Base-by-base conservation (phyloP, 2,329 filamentous ascomycete genomes). In the Beauveria varroae region DNA sequence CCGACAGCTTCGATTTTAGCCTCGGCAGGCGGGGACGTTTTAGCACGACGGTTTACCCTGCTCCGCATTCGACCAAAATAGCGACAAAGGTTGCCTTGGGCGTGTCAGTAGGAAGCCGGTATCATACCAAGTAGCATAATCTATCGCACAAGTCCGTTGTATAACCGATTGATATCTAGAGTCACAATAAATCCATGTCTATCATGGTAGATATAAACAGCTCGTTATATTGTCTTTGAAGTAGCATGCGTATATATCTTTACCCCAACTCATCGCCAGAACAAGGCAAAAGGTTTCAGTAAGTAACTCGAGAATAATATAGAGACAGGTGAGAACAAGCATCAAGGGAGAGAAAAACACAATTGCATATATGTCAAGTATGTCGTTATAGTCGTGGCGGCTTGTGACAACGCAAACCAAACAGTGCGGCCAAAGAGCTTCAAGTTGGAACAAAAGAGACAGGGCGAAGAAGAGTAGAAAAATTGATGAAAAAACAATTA, bases 311-410 rank as follows among this genome's bases (percentile, higher is more conserved):
- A 59, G 14, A 49, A 24, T 28, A 50, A 34, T 52, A 24, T 43
- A 16, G 7, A 49, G 51, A 51, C 34, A 50, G 34, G 10, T 8
- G 20, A 43, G 37, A 57, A 58, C 10, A 43, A 34, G 16, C 5
- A 16, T 10, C 22, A 20, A 58, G 22, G 43, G 28, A 37, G 14
- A 51, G 16, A 34, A 50, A 28, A 50, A 34, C 30, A 53, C 37
- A 41, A 14, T 37, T 52, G 56, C 56, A 59, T 43, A n/a, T 52
- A 60, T 53, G 40, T 46, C 51, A 46, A 54, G 34, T 60, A 53
- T 53, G 57, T 60, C 57, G 41, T 60, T 37, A 60, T 16, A 60
- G 49, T 60, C 57, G 51, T 60, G 41, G 28, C 26, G 37, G 40
- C 44, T 43, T 30, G 18, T 40, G 37, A 46, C n/a, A 44, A 30